Conservation (phyloP, 352 stramenopile genomes). For the Pythium rishiriense region DNA sequence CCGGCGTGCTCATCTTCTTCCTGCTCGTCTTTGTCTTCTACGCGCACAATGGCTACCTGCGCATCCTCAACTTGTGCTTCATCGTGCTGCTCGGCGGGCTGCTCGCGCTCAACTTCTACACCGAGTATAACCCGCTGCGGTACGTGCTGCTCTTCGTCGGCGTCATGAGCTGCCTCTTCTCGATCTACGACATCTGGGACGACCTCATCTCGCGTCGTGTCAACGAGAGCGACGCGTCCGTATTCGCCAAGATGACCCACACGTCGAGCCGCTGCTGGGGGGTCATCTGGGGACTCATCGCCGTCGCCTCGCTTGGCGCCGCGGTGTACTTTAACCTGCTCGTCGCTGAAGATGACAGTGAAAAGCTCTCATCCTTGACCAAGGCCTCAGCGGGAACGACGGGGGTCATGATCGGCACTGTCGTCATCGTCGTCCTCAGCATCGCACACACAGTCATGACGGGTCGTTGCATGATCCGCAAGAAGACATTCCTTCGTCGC, state of each 20-base stretch:
- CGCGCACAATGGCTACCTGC: constrained; percentile 86
- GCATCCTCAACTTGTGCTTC: constrained; percentile 81
- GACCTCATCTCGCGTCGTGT: constrained; percentile 88
- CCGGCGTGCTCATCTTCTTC: constrained; percentile 87
- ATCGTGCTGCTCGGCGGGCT: constrained; percentile 80
- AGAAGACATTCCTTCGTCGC: constrained; percentile 19
- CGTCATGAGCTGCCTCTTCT: constrained; percentile 92
- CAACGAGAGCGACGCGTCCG: constrained; percentile 85
- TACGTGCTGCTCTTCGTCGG: constrained; percentile 89
- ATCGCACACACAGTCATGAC: constrained; percentile 73
- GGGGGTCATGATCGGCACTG: constrained; percentile 46
- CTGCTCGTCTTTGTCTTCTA: constrained; percentile 86
- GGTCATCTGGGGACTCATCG: constrained; percentile 85
- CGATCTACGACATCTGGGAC: constrained; percentile 91
- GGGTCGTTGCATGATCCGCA: constrained; percentile 51
- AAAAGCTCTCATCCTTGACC: constrained; percentile 44
- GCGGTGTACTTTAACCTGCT: constrained; percentile 87
- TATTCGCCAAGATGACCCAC: constrained; percentile 91
- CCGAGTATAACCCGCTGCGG: constrained; percentile 62
- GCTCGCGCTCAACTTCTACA: constrained; percentile 69
- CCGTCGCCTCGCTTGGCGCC: constrained; percentile 67
- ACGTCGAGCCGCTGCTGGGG: constrained; percentile 90
- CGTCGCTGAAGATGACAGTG: constrained; percentile 55
- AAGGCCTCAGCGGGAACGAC: constrained; percentile 64
- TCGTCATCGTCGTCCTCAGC: constrained; percentile 51